Conservation (phyloP, 2,329 filamentous ascomycete species). For the Colletotrichum liriopes region DNA sequence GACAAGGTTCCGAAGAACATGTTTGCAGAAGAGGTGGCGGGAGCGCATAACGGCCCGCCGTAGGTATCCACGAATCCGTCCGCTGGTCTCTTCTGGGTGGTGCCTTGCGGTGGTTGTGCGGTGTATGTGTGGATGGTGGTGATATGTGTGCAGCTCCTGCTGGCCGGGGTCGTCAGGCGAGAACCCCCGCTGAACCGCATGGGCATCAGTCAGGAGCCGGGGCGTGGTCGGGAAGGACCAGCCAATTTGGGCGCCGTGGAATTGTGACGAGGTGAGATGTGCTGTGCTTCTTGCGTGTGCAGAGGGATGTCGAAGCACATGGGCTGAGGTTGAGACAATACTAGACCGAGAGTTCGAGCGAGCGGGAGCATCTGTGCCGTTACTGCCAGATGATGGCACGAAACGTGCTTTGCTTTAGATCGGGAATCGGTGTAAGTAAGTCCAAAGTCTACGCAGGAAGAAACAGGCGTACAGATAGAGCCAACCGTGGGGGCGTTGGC, state of each 20-base stretch:
- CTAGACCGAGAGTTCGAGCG: not conserved
- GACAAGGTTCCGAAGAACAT: slow-evolving; percentile 11
- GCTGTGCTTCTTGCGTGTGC: slow-evolving; percentile 6
- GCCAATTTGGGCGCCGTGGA: slow-evolving; percentile 2
- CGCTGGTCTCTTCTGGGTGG: slow-evolving; percentile 25
- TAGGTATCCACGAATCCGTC: slow-evolving; percentile 22
- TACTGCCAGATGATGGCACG: not conserved
- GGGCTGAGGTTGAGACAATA: not conserved
- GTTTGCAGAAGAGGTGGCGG: slow-evolving; percentile 28
- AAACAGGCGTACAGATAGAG: not conserved
- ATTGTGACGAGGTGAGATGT: slow-evolving; percentile 19
- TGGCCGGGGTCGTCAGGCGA: slow-evolving; percentile 33
- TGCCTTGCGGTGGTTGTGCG: too few relatives aligned
- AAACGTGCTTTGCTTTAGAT: slow-evolving; percentile 13
- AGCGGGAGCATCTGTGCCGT: not conserved
- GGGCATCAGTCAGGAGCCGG: slow-evolving; percentile 18
- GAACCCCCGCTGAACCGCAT: slow-evolving; percentile 22
- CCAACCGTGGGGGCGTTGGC: not conserved
- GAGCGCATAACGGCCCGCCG: slow-evolving; percentile 32
- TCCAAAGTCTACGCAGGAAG: not conserved
- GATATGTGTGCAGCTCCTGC: slow-evolving; percentile 27
- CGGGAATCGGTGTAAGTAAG: not conserved
- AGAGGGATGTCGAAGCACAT: not conserved
- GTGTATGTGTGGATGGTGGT: slow-evolving; percentile 1
- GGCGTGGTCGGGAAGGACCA: slow-evolving; percentile 12